Evolutionary conservation across 73 alveolate species (phyloP).

Genomic region (Chromera velia): DNA sequence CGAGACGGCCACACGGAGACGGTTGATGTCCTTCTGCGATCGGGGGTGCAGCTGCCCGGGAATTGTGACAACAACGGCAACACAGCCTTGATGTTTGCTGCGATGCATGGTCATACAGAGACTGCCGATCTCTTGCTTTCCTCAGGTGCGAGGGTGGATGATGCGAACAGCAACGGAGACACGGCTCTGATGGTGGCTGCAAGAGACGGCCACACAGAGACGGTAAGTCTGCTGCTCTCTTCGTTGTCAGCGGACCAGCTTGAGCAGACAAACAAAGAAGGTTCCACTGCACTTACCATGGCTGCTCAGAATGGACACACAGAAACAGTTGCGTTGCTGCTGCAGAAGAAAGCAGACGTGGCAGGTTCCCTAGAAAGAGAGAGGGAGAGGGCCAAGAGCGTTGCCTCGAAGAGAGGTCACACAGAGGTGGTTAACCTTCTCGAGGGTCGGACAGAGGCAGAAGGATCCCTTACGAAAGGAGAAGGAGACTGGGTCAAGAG

Average conservation of each 20-base stretch:
- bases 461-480: no score
- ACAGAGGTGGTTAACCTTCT: no score
- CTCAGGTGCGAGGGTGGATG: neutral
- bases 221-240: neutral
- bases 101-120: neutral
- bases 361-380: no score
- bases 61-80: neutral
- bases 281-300: neutral
- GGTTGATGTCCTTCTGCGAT: neutral
- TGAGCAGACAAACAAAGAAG: neutral
- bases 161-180: neutral
- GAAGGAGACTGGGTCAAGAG: no score
- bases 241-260: neutral
- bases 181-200: slow-evolving; percentile 2
- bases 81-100: neutral
- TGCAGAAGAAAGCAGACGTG: neutral
- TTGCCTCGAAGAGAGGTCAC: no score
- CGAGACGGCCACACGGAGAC: neutral
- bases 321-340: neutral
- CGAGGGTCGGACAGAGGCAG: no score
- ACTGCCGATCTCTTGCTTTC: neutral
- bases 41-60: neutral
- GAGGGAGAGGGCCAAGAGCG: no score
- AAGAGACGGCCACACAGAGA: neutral
- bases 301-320: neutral